Base-by-base conservation (phyloP, 257 asterid species). In the Agastache rugosa region DNA sequence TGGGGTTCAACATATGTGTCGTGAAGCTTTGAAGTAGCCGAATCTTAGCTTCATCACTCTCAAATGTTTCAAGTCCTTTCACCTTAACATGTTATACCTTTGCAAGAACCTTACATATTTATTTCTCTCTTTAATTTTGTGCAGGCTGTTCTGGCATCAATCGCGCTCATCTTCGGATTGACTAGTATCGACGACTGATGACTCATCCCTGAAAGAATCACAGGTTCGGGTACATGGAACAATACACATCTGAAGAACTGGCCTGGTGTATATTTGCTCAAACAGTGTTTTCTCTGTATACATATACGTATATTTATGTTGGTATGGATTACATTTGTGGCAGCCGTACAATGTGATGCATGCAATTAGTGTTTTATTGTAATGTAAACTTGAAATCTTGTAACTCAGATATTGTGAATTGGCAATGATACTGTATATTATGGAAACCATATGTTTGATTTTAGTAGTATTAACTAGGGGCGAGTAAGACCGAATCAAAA, bases 101-200 rank as follows among this genome's bases (percentile, higher is more conserved):
- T 47, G 71, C 44, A 51, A 34, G 35, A 69, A 45, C 16, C 20
- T 50, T 19, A 51, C 27, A 16, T 71, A 23, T 35, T 54, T 37
- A 7, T 67, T 58, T 25, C 54, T 45, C 2, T 62, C 61, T 45
- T 63, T n/a, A n/a, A n/a, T n/a, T n/a, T 27, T 70, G 64, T 50
- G 56, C 82, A 93, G 97, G 98, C 97, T 67, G 83, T 88, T 80
- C 80, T 93, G 60, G 89, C 90, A 35, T 61, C 92, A 3, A 56
- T 93, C 58, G 97, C 90, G 3, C 4, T 82, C 42, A 2, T 91
- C 83, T 80, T 91, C 22, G 97, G 98, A 64, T 77, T 87, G 77
- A 87, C 87, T 31, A 67, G 72, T 62, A 55, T 71, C 54, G 84
- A 80, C 82, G 80, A 81, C 81, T 90, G 82, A 80, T 73, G 86